Evolutionary conservation across 2,329 filamentous ascomycete genomes (phyloP), one percentile per base, ranked within the genome.

Genomic region (Aureobasidium pullulans): DNA sequence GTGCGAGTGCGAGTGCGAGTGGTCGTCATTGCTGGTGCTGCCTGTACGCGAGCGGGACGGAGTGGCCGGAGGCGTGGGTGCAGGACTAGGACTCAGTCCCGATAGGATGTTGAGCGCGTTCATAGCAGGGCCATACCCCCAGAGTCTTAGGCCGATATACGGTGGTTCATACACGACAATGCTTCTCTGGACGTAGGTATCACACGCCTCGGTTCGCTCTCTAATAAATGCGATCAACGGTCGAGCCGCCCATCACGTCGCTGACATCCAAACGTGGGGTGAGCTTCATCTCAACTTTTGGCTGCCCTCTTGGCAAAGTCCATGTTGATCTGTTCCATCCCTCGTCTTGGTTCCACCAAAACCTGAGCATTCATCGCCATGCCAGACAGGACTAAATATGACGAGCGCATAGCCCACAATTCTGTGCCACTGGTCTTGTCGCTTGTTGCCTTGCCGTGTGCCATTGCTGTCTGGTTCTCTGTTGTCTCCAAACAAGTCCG

Each of bases 61-160:
- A 60, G 73, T 68, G n/a, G 50, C 19, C 10, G 52, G 31, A 31
- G 52, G 31, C 29, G 39, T 46, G 62, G 76, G 72, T 62, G 74
- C 73, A 65, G 79, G 75, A 64, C 79, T 78, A 69, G 78, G 79
- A 71, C 82, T 81, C 70, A 84, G 82, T 72, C 89, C 85, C 69
- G 90, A 94, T 73, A 96, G 84, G 73, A 95, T 89, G 77, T 93
- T 95, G 79, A 96, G 80, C 68, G 91, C 94, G 84, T 96, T 96
- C 92, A 96, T 96, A 77, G 82, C 89, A 79, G 43, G 36, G 42
- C 43, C 54, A 57, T 57, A 47, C 37, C 54, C 42, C 42, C 8
- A 23, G 23, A 23, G 23, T 23, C 23, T 23, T 23, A 23, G 23
- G 23, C 23, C 23, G 23, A 23, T 23, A 23, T 23, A 23, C 23